Evolutionary conservation across 2,329 filamentous ascomycete species (phyloP).

Genomic region (Epichloe coenophiala): DNA sequence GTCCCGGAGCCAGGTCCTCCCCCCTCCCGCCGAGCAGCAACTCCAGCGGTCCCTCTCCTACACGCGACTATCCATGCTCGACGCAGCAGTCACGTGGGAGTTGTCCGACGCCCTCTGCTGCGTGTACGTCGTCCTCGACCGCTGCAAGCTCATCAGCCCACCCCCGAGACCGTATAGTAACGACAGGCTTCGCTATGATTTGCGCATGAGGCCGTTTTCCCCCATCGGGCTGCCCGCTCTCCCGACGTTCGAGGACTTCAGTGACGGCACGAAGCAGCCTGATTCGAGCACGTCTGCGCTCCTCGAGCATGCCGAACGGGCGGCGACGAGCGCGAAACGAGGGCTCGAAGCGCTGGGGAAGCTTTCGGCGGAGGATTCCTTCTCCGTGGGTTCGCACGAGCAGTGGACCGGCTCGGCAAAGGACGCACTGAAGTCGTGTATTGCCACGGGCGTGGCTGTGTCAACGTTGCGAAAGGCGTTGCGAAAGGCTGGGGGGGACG

Average conservation of each 20-base stretch:
- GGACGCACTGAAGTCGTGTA: conserved; percentile 53
- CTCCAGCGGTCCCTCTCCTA: conserved; percentile 37
- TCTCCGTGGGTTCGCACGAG: conserved; percentile 42
- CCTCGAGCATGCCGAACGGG: conserved; percentile 31
- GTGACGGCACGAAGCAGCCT: conserved; percentile 25
- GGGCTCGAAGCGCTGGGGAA: conserved; percentile 43
- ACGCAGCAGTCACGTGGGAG: conserved; percentile 49
- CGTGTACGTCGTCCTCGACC: conserved; percentile 53
- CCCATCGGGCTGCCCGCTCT: conserved; percentile 53
- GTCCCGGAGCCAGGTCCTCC: conserved; percentile 7
- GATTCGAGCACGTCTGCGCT: conserved; percentile 26
- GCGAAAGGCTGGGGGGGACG: conserved; percentile 15
- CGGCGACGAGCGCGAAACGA: conserved; percentile 35
- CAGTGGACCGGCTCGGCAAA: conserved; percentile 49
- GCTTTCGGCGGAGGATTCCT: conserved; percentile 37
- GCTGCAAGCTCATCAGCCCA: conserved; percentile 38
- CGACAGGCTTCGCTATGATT: conserved; percentile 58
- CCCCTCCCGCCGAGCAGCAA: conserved; percentile 23
- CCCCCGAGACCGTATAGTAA: conserved; percentile 51
- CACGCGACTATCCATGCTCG: conserved; percentile 46
- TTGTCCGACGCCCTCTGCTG: conserved; percentile 40
- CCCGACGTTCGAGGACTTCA: conserved; percentile 50
- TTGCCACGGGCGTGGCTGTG: conserved; percentile 53
- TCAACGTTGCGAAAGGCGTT: conserved; percentile 45
- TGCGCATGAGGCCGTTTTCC: conserved; percentile 78